Percentiles rank a stretch among this genome's conserved stretches.
phyloP scores from a whole-genome alignment of 805 yeast genomes.

The Nakazawaea wickerhamii region DNA sequence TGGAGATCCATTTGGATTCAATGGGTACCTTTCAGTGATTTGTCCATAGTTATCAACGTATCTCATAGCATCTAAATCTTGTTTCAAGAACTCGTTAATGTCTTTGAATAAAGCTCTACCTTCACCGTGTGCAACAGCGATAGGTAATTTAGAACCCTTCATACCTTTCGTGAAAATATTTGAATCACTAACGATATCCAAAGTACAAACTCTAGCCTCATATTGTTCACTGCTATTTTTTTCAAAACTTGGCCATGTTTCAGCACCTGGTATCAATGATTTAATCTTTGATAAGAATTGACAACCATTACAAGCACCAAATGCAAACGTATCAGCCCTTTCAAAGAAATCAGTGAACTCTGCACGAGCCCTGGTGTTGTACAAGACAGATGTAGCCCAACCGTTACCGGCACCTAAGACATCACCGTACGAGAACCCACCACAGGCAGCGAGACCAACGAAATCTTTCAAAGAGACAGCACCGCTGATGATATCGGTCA shows the following conservation, averaged over 20 bases:
- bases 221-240: constrained; percentile 90
- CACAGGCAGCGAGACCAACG: constrained; percentile 96
- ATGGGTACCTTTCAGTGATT: constrained; percentile 78
- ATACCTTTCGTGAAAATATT: constrained; percentile 78
- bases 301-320: constrained; percentile 99
- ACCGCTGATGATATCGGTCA: constrained; percentile 85
- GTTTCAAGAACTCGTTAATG: constrained; percentile 41
- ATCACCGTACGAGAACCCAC: constrained; percentile 98
- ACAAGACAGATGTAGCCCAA: constrained; percentile 95
- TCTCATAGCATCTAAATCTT: constrained; percentile 60
- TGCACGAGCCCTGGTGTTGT: constrained; percentile 67
- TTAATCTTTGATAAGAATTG: constrained; percentile 89
- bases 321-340: constrained; percentile 88
- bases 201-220: constrained; percentile 91
- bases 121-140: constrained; percentile 98
- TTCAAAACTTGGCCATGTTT: constrained; percentile 94
- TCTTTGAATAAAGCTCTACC: constrained; percentile 78
- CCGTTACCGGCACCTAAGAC: constrained; percentile 98
- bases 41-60: constrained; percentile 90
- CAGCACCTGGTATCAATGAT: constrained; percentile 86
- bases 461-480: constrained; percentile 68
- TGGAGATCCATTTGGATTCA: constrained; percentile 95
- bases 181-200: constrained; percentile 60
- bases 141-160: constrained; percentile 92
- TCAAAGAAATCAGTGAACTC: constrained; percentile 81